Base-by-base conservation (phyloP, 108 stramenopile species). In the Fragilaria crotonensis region DNA sequence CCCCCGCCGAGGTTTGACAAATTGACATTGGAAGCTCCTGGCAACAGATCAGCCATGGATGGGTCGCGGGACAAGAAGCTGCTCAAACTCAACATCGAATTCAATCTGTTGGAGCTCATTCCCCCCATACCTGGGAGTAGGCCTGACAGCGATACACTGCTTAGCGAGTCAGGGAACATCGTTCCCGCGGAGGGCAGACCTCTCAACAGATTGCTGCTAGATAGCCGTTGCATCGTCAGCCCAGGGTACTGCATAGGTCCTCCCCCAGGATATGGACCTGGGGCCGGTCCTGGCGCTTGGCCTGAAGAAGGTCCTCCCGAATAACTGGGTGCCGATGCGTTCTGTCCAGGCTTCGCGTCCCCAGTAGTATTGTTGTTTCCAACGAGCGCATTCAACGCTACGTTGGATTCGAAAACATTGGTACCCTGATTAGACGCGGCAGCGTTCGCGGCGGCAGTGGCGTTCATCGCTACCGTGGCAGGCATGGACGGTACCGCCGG, bases 11-110 rank as follows among this genome's bases (percentile, higher is more conserved):
- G 14, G 7, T 14, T 14, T 11, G 36, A 7, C 36, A 41, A 7
- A 41, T 41, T 41, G 14, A 41, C 11, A 41, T 41, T 7, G 14
- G 36, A 41, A 41, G 7, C 14, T 14, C 36, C 36, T 11, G 36
- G 36, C 25, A 52, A 25, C 18, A 52, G 51, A 54, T 81, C 80
- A 33, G 75, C 80, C 55, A 81, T 50, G 0, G 80, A 81, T 14
- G 72, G 72, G 25, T 76, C 80, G 25, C 80, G 51, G 23, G 71
- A 73, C 41, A 70, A 48, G 33, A 66, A 65, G 52, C 77, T 73
- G 48, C 71, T 78, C 47, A 82, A 54, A 52, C 76, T 75, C 30
- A 82, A 59, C 44, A 82, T 41, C 0, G 81, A 82, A 17, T 64
- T 64, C 48, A 82, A 31, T 18, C 81, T 57, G 57, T 81, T 81